These are phyloP conservation scores for Vitis cinerea DNA, from an alignment of 164 flowering plant species.

Conservation along the genomic window DNA sequence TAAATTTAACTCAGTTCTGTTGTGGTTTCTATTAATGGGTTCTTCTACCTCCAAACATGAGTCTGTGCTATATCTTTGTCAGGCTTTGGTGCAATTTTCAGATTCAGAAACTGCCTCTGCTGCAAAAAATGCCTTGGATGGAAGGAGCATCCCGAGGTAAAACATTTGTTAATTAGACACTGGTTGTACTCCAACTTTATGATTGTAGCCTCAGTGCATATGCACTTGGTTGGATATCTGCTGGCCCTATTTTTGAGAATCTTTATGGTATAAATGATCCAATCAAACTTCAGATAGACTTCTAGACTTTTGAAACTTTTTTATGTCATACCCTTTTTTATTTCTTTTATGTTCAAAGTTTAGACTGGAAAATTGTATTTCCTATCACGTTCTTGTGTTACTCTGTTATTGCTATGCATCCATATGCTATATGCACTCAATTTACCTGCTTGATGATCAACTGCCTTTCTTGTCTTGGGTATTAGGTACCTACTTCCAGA, in stretches of 20 bases:
- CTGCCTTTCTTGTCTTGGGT: slow-evolving; percentile 3
- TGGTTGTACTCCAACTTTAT: slow-evolving; percentile 22
- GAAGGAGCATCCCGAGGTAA: slow-evolving; percentile 95
- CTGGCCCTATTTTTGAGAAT: slow-evolving; percentile 8
- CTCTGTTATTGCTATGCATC: neutral
- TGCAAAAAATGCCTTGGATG: slow-evolving; percentile 87
- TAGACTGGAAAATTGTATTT: neutral
- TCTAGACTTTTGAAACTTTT: neutral
- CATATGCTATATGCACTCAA: neutral
- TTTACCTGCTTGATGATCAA: neutral
- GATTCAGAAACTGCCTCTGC: slow-evolving; percentile 82
- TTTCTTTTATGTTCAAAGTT: neutral
- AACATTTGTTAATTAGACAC: slow-evolving; percentile 28
- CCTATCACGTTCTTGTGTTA: neutral
- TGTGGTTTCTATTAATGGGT: neutral
- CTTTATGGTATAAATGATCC: slow-evolving; percentile 4
- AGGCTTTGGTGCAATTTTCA: slow-evolving; percentile 95
- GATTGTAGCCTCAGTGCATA: slow-evolving; percentile 15
- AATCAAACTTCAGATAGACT: neutral
- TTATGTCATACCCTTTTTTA: neutral
- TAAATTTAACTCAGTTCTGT: slow-evolving; percentile 5
- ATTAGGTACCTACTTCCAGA: slow-evolving; percentile 87
- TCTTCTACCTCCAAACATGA: neutral
- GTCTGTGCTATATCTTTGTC: slow-evolving; percentile 9
- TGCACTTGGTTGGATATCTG: slow-evolving; percentile 12